Conservation (phyloP, 345 rosid genomes). For the Clausena lansium region DNA sequence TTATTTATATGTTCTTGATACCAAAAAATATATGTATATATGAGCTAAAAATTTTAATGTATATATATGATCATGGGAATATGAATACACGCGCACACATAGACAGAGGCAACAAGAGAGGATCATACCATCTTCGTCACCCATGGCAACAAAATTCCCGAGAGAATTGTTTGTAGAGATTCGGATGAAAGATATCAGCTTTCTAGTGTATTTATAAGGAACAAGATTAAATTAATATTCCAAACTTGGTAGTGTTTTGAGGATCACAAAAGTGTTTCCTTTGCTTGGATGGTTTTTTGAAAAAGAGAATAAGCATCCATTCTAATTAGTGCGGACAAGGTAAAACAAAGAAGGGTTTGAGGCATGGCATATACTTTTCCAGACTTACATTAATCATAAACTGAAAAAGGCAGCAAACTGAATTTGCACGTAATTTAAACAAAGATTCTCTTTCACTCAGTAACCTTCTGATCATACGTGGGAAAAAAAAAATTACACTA, state of each 20-base stretch:
- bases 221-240: conserved; percentile 5
- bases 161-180: background rate
- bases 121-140: conserved; percentile 17
- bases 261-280: conserved; percentile 7
- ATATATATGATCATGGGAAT: too few relatives aligned
- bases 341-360: too few relatives aligned
- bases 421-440: too few relatives aligned
- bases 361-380: too few relatives aligned
- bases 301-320: conserved; percentile 15
- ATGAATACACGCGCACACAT: too few relatives aligned
- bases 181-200: background rate
- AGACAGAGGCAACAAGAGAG: too few relatives aligned
- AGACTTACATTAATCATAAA: too few relatives aligned
- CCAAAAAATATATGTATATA: background rate
- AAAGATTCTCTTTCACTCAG: too few relatives aligned
- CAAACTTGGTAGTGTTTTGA: background rate
- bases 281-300: background rate
- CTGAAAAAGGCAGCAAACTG: too few relatives aligned
- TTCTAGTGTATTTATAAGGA: conserved; percentile 1
- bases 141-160: conserved; percentile 22
- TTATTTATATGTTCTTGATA: background rate
- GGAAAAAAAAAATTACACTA: too few relatives aligned
- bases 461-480: too few relatives aligned
- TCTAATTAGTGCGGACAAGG: background rate
- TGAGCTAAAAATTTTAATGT: too few relatives aligned